Evolutionary conservation across 345 rosid genomes (phyloP), one percentile per base, ranked within the genome.

Genomic region (Eucalyptus pauciflora): DNA sequence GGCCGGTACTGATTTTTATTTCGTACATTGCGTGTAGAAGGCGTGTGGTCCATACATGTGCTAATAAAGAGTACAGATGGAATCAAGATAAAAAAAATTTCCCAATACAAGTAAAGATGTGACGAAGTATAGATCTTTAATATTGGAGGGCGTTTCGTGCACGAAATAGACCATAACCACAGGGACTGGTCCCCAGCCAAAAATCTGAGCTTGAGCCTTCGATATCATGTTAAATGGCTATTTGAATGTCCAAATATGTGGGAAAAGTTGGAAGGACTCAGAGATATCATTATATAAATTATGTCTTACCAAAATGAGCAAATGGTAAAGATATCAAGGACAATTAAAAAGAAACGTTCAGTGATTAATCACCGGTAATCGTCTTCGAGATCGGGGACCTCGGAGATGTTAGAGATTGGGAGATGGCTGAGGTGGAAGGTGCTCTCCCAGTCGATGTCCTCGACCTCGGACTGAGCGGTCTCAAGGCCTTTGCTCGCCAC

Each of bases 391-490:
- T 96, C 95, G 31, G 96, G 95, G 69, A 94, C 90, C 86, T 95
- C 94, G 50, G 87, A n/a, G 50, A 94, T 90, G 92, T 96, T 94
- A 22, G 97, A 92, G 16, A 86, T 88, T 25, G 99, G 99, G 51
- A 93, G 95, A 88, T 96, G 95, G 88, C 94, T 94, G 90, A 96
- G 64, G 92, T 60, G 94, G 92, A 96, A 96, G 56, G 97, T 96
- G 92, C 96, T 94, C 91, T 96, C 97, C 99, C 99, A 96, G 89
- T 96, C 98, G 18, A 95, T 16, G 79, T 96, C 96, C 62, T 89
- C 56, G 67, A 95, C 92, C 89, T 96, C 95, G 17, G 93, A 92
- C 80, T 94, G 92, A 67, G 91, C 93, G 88, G 90, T 92, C 54
- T 93, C 96, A 22, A 96, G 91, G 37, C 96, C 96, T 89, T 94